These are phyloP conservation scores for Chlamydomonas eustigma DNA, from an alignment of 139 green algal genomes.

Conservation along the genomic window DNA sequence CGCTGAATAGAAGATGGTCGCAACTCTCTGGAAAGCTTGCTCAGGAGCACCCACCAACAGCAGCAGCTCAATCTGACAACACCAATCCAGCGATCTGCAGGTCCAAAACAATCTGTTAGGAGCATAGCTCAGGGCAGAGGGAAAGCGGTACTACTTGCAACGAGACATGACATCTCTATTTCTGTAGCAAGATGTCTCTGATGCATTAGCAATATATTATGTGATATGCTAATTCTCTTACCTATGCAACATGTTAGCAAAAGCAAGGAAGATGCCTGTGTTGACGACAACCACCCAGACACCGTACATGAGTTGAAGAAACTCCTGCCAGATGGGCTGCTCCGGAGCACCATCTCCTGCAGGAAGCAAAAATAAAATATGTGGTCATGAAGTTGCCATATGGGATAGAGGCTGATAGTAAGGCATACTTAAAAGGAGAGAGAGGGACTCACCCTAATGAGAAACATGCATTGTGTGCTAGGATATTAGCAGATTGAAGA, in stretches of 20 bases:
- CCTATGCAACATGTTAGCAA: slow-evolving; percentile 9
- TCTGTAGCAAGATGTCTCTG: too few species aligned
- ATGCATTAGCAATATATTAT: too few species aligned
- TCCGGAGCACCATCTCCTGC: not conserved
- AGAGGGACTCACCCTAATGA: too few species aligned
- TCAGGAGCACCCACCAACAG: slow-evolving; percentile 47
- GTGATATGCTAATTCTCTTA: too few species aligned
- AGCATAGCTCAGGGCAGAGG: too few species aligned
- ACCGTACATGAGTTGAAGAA: slow-evolving; percentile 40
- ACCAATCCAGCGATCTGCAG: slow-evolving; percentile 51
- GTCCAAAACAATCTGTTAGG: too few species aligned
- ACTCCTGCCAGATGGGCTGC: slow-evolving; percentile 17
- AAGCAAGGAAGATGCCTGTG: slow-evolving; percentile 20
- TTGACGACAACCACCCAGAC: slow-evolving; percentile 26
- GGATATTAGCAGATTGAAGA: too few species aligned
- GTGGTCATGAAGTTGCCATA: not conserved
- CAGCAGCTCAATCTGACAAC: slow-evolving; percentile 52
- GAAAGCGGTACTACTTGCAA: too few species aligned
- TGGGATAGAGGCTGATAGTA: too few species aligned
- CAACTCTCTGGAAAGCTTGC: slow-evolving; percentile 46
- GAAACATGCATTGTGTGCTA: too few species aligned
- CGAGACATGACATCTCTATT: too few species aligned
- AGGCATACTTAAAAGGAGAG: not conserved
- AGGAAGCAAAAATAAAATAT: not conserved
- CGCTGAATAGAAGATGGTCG: slow-evolving; percentile 31